phyloP scores from a whole-genome alignment of 2,329 filamentous ascomycete species.

The Penicillium sp. region DNA sequence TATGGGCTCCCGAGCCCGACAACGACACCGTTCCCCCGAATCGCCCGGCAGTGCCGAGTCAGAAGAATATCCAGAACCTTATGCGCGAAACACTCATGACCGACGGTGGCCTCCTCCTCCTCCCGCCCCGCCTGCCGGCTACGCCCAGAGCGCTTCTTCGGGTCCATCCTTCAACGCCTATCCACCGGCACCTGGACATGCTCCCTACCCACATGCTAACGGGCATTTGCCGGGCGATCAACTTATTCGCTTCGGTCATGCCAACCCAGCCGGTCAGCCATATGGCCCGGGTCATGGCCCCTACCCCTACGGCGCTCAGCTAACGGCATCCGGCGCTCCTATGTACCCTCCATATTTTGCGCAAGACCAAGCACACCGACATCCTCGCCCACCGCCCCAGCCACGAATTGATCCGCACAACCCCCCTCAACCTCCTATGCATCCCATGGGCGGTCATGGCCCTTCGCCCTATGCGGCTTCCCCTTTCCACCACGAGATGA shows the following conservation, averaged over 20 bases:
- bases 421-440: constrained; percentile 30
- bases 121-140: constrained; percentile 34
- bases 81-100: constrained; percentile 40
- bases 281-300: constrained; percentile 27
- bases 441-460: constrained; percentile 24
- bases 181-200: constrained; percentile 32
- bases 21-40: constrained; percentile 48
- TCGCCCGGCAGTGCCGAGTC: constrained; percentile 64
- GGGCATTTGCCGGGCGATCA: constrained; percentile 32
- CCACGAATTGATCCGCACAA: constrained; percentile 31
- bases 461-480: constrained; percentile 30
- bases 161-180: constrained; percentile 39
- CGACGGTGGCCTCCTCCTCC: constrained; percentile 31
- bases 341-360: constrained; percentile 28
- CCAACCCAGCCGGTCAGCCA: constrained; percentile 23
- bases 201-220: constrained; percentile 26
- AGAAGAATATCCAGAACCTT: constrained; percentile 57
- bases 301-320: constrained; percentile 32
- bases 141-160: constrained; percentile 42
- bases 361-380: constrained; percentile 30
- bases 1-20: constrained; percentile 36
- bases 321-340: constrained; percentile 22
- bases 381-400: constrained; percentile 25
- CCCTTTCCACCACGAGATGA: constrained; percentile 38
- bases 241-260: constrained; percentile 32